Percentiles rank a stretch among this genome's conserved stretches.
Evolutionary conservation across 2,329 filamentous ascomycete species (phyloP).

Genomic region (Zasmidium citrigriseum): DNA sequence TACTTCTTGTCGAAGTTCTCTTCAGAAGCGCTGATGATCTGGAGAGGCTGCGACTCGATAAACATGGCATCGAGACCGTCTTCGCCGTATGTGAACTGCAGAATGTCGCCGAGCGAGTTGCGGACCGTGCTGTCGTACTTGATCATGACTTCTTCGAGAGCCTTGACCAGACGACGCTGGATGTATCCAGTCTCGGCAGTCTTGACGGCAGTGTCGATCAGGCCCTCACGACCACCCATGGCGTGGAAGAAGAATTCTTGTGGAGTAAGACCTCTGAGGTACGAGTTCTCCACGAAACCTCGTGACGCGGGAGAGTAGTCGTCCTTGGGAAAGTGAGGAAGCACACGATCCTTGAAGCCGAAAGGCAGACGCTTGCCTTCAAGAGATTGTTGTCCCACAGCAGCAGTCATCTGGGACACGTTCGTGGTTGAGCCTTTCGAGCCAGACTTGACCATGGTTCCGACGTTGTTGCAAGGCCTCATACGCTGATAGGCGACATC

Average conservation of each 20-base stretch:
- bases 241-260: conserved; percentile 99
- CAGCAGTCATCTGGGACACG: conserved; percentile 98
- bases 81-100: conserved; percentile 97
- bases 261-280: conserved; percentile 90
- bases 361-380: conserved; percentile 99
- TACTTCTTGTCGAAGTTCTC: conserved; percentile 77
- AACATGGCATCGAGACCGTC: conserved; percentile 91
- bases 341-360: conserved; percentile 95
- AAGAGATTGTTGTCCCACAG: conserved; percentile 96
- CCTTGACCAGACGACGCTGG: conserved; percentile 96
- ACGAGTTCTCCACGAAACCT: conserved; percentile 98
- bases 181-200: conserved; percentile 99
- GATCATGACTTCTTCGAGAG: conserved; percentile 94
- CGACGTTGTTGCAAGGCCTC: conserved; percentile 94
- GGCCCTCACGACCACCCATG: conserved; percentile 99
- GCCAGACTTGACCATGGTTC: conserved; percentile 92
- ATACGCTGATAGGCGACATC: conserved; percentile 86
- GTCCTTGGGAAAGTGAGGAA: conserved; percentile 98
- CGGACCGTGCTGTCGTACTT: conserved; percentile 97
- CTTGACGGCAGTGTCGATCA: conserved; percentile 99
- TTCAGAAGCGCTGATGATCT: conserved; percentile 79
- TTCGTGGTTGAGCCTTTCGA: conserved; percentile 99
- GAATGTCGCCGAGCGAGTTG: conserved; percentile 93
- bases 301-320: conserved; percentile 97
- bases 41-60: conserved; percentile 91